Base-by-base conservation (phyloP, 2,329 filamentous ascomycete genomes). In the Colletotrichum viniferum region DNA sequence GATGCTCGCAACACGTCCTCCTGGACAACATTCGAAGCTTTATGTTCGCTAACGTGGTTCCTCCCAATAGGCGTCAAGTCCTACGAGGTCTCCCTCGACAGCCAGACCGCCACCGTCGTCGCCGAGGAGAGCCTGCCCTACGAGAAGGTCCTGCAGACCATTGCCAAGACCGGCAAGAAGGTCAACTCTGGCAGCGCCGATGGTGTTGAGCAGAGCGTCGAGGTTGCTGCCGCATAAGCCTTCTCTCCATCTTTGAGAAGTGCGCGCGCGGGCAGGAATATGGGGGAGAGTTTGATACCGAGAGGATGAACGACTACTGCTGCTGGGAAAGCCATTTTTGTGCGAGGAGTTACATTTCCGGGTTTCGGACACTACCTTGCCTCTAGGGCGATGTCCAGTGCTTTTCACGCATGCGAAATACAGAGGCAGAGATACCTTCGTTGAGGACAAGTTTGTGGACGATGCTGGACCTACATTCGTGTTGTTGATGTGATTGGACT, bases 151-250 rank as follows among this genome's bases (percentile, higher is more conserved):
- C 92, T 98, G 76, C 90, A 91, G 83, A 97, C 95, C 84, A 98
- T 98, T 85, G 93, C 94, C 90, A 98, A 98, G 92, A 98, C 96
- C 14, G 96, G 96, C 82, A 98, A 98, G 92, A 94, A 94, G 82
- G 93, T 98, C 83, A 97, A 94, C 86, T 92, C 90, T 32, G 94
- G 90, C 79, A 91, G 92, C 87, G 93, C 90, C 28, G 94, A 96
- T 82, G 94, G 94, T 70, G 88, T 90, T 75, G 82, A 83, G 73
- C 86, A 87, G 83, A 89, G 88, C 76, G 84, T 92, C 77, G 87
- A 88, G 80, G 80, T 76, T 48, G 30, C 56, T 60, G 30, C 43
- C 69, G 73, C 73, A 65, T 76, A 69, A 26, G 32, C 32, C 24
- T 52, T 52, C 43, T 52, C 43, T 13, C 4, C n/a, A 0, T 52